Base-by-base conservation (phyloP, 1,139 yeast genomes). In the Pichia sp. region DNA sequence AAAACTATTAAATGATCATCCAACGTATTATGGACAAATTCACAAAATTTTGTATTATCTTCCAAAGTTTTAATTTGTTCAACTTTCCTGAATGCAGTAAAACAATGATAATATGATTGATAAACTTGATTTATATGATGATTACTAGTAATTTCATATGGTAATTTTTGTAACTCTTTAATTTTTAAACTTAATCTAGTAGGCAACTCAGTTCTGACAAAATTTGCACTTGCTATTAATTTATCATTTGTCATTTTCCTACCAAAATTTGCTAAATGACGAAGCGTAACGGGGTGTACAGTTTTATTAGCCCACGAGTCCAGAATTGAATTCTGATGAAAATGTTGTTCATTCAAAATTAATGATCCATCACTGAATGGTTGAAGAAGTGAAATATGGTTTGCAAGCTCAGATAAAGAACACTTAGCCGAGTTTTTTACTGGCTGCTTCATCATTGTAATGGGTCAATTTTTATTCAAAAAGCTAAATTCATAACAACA, bases 241-340 rank as follows among this genome's bases (percentile, higher is more conserved):
- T 91, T 90, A 45, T 84, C 88, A 56, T 79, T 79, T n/a, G 90
- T 87, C 50, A 91, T 70, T 53, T 80, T 80, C 62, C 85, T 84
- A 47, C 96, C 97, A 66, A 85, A 93, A 49, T 90, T 91, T 1
- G 96, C 96, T 59, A 91, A 70, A 62, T 91, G 97, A 54, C 90
- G 75, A 31, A 93, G 69, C 0, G 96, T 85, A 25, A 93, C 95
- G 0, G 98, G 96, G 63, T 88, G 89, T 0, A 96, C 93, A n/a
- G 74, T 70, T 58, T 81, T 79, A 53, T 76, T 73, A 28, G 80
- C 70, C 78, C 89, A 90, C 48, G 79, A 78, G 67, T 83, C 73
- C 53, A 91, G 72, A 10, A 88, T 77, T 29, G 85, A 81, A 65
- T 90, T 90, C 62, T 91, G 97, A 66, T 87, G 90, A 67, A 87